Evolutionary conservation across 2,329 filamentous ascomycete genomes (phyloP), one percentile per base, ranked within the genome.

Genomic region (Neonectria ditissima): DNA sequence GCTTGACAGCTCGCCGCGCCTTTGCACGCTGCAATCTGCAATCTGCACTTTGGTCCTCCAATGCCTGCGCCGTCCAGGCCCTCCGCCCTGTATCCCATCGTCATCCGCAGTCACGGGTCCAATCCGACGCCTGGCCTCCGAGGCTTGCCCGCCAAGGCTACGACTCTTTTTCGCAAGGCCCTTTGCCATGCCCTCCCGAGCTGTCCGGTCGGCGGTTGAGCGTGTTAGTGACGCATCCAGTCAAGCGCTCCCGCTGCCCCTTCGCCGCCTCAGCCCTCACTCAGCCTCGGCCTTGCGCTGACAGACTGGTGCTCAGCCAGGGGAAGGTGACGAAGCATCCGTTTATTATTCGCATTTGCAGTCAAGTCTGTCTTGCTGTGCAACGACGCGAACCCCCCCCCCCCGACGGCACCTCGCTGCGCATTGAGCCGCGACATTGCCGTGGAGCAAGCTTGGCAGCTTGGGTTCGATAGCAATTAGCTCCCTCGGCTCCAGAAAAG

Each of bases 111-210:
- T 37, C 37, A 57, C n/a, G 53, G 54, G 59, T 34, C 59, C 59
- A 62, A 62, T 62, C 54, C 48, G 48, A 44, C 20, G 30, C 59
- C 54, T 58, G 43, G 41, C 14, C n/a, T 41, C 54, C 41, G 16
- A 50, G n/a, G 43, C 24, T 28, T 50, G 5, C 24, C 22, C 55
- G 48, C 45, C 59, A 55, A 61, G 37, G 51, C 58, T 55, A 45
- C 58, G 58, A 48, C 51, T 26, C 22, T 61, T 61, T 55, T 61
- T 55, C 52, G 52, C 37, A 41, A 28, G 43, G 41, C 6, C 11
- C 37, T 11, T 45, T 56, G 56, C 58, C 66, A 63, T 65, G 56
- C 53, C 53, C 37, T 61, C 69, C 71, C 71, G 71, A 73, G 68
- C 67, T 62, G 61, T 73, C 69, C 71, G 71, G 69, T 56, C 54